phyloP scores from a whole-genome alignment of 495 filamentous ascomycete genomes.

The Penicillium cosmopolitanum region DNA sequence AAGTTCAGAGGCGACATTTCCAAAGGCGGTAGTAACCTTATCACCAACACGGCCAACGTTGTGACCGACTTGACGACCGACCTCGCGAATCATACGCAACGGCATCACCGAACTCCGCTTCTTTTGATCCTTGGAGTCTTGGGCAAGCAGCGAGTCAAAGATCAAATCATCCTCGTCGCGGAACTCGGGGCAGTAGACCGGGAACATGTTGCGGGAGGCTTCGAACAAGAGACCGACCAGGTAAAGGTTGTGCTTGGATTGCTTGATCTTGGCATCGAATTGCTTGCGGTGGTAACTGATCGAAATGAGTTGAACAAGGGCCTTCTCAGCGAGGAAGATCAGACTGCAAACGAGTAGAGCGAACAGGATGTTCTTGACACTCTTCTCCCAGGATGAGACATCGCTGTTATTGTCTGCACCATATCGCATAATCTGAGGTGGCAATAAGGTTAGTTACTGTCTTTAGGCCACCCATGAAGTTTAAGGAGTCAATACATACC shows the following conservation, averaged over 20 bases:
- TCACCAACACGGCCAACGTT: slow-evolving; percentile 83
- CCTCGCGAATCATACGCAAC: slow-evolving; percentile 64
- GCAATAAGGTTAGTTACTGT: slow-evolving; percentile 1
- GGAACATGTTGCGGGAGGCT: slow-evolving; percentile 83
- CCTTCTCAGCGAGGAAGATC: slow-evolving; percentile 79
- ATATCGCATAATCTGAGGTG: slow-evolving; percentile 55
- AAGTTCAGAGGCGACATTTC: slow-evolving; percentile 92
- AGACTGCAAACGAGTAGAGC: slow-evolving; percentile 76
- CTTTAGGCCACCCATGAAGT: not conserved
- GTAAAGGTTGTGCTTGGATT: slow-evolving; percentile 81
- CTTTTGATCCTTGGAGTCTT: slow-evolving; percentile 14
- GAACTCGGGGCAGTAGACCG: slow-evolving; percentile 89
- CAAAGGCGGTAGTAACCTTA: slow-evolving; percentile 88
- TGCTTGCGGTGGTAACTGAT: slow-evolving; percentile 95
- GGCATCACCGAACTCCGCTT: slow-evolving; percentile 69
- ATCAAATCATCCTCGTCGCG: slow-evolving; percentile 89
- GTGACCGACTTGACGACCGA: slow-evolving; percentile 52
- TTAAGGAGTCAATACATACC: slow-evolving; percentile 36
- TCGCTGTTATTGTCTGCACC: slow-evolving; percentile 48
- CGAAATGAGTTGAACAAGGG: slow-evolving; percentile 87
- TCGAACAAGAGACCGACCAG: slow-evolving; percentile 86
- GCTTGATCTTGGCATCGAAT: slow-evolving; percentile 83
- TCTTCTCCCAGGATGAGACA: slow-evolving; percentile 56
- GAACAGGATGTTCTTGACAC: slow-evolving; percentile 73
- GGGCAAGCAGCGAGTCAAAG: slow-evolving; percentile 69